Conservation (phyloP, 495 filamentous ascomycete genomes). For the Xylaria palmicola region DNA sequence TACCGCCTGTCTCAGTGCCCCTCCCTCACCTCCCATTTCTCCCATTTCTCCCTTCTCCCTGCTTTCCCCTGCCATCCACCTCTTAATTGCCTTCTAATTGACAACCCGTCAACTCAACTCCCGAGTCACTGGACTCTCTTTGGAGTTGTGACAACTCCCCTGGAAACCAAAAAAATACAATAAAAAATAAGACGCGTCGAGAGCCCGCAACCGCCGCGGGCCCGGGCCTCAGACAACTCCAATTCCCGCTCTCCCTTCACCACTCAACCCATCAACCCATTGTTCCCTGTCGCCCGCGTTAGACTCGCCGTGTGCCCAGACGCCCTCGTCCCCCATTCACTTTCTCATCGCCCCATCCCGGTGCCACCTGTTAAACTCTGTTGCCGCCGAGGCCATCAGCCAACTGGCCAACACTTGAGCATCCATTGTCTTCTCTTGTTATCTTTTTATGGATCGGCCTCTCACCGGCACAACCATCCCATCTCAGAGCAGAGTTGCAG, state of each 20-base stretch:
- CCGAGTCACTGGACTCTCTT: no score
- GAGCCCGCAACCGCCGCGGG: background rate
- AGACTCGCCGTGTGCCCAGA: background rate
- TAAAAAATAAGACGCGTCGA: constrained; percentile 12
- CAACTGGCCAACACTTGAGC: background rate
- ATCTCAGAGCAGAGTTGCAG: background rate
- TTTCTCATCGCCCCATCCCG: background rate
- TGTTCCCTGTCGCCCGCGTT: constrained; percentile 1
- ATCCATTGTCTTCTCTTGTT: background rate
- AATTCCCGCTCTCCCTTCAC: constrained; percentile 12
- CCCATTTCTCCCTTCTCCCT: background rate
- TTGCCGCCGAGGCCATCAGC: background rate
- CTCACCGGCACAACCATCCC: background rate
- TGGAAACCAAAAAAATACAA: background rate
- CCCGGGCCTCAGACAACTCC: background rate
- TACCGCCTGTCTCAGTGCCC: background rate
- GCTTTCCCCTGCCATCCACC: no score
- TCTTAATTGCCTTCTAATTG: no score
- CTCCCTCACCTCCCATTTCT: background rate
- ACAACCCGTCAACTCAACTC: no score
- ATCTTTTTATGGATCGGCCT: background rate
- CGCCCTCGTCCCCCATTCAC: background rate
- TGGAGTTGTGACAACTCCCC: background rate
- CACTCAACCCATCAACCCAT: no score
- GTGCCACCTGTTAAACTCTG: background rate